Percentiles rank a stretch among this genome's conserved stretches.
Conservation (phyloP, 768 basidiomycete genomes). For the Cystobasidium onofrii region DNA sequence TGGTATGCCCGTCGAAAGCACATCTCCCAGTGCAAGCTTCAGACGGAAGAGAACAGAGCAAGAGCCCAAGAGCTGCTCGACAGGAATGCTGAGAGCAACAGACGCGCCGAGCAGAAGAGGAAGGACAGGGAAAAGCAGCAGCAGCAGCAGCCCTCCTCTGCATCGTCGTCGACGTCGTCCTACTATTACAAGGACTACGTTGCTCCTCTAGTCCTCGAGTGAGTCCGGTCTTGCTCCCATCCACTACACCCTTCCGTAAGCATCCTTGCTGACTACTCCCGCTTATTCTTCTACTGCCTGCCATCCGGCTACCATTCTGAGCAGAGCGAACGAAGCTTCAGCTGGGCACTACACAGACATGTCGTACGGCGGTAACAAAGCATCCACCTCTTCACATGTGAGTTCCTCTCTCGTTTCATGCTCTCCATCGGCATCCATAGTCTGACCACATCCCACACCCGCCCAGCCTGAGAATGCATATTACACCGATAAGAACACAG, state of each 20-base stretch:
- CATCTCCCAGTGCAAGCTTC: background rate
- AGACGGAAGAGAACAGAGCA: background rate
- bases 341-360: background rate
- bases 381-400: background rate
- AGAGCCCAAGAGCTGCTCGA: constrained; percentile 2
- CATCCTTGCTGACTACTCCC: background rate
- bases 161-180: background rate
- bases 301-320: background rate
- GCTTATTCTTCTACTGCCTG: background rate
- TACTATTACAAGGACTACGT: constrained; percentile 6
- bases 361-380: background rate
- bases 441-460: background rate
- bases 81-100: background rate
- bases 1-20: constrained; percentile 1
- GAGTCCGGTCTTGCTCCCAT: background rate
- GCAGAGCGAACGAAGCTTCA: background rate
- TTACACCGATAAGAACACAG: background rate
- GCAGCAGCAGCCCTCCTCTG: background rate
- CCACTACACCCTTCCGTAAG: background rate
- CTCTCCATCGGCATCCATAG: too few species aligned
- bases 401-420: background rate
- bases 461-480: background rate
- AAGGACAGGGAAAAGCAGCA: background rate
- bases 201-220: background rate
- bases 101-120: constrained; percentile 1